Evolutionary conservation across 2,329 filamentous ascomycete genomes (phyloP).

Genomic region (Colletotrichum sublineola): DNA sequence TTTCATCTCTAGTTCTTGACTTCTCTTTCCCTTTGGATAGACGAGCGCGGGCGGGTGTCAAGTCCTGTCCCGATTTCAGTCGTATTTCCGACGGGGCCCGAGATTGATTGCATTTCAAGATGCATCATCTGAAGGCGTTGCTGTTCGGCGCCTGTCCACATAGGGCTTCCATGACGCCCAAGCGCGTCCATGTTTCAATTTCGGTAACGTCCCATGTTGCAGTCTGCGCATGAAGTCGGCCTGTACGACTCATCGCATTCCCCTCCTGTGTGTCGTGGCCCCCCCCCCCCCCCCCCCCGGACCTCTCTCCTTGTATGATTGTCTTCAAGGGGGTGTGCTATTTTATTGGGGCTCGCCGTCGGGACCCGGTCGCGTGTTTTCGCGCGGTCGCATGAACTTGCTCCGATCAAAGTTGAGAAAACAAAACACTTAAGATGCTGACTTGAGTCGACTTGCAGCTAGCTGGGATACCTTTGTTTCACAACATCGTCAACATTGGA

Average conservation of each 20-base stretch:
- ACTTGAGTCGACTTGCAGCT: slow-evolving; percentile 40
- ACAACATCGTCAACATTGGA: slow-evolving; percentile 38
- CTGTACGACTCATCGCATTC: slow-evolving; percentile 40
- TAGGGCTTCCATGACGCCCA: slow-evolving; percentile 35
- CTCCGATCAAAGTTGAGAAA: slow-evolving; percentile 42
- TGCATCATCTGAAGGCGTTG: slow-evolving; percentile 41
- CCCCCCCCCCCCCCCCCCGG: no score
- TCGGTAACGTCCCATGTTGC: slow-evolving; percentile 43
- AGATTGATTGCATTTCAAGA: slow-evolving; percentile 41
- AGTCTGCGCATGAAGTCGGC: slow-evolving; percentile 40
- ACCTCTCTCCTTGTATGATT: slow-evolving; percentile 36
- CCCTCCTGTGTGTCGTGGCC: slow-evolving; percentile 3
- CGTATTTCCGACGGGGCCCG: slow-evolving; percentile 37
- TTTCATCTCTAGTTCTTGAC: slow-evolving; percentile 29
- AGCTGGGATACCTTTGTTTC: slow-evolving; percentile 42
- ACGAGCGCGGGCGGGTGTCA: neutral
- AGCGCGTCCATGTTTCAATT: slow-evolving; percentile 41
- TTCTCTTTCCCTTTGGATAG: slow-evolving; percentile 3
- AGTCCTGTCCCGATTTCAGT: slow-evolving; percentile 10
- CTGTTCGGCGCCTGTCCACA: slow-evolving; percentile 37
- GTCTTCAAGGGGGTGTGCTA: slow-evolving; percentile 21
- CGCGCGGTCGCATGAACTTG: slow-evolving; percentile 40
- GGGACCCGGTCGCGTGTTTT: slow-evolving; percentile 41
- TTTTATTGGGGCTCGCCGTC: slow-evolving; percentile 33
- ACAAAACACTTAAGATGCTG: slow-evolving; percentile 43